Evolutionary conservation across 164 flowering plant species (phyloP).

Genomic region (Chimonanthus salicifolius): DNA sequence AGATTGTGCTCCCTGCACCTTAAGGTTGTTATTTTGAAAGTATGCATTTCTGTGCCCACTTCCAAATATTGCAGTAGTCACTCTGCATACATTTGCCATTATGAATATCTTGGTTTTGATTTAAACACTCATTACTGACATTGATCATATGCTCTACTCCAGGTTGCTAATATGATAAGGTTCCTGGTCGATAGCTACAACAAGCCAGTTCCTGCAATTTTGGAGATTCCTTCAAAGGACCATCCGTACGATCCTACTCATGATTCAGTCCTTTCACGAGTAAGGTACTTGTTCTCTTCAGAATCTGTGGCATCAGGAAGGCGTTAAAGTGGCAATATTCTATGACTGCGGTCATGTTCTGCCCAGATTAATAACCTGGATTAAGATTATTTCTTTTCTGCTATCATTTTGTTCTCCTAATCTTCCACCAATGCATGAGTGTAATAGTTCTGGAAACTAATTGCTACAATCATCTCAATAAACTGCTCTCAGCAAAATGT

Average conservation of each 20-base stretch:
- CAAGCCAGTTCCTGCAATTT: conserved; percentile 86
- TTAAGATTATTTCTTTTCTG: background rate
- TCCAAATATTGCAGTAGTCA: background rate
- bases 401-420: background rate
- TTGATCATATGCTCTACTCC: conserved; percentile 7
- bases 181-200: conserved; percentile 88
- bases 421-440: background rate
- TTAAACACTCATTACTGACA: background rate
- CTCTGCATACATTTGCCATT: background rate
- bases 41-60: background rate
- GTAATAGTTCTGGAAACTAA: background rate
- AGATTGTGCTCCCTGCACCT: too few species aligned
- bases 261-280: conserved; percentile 89
- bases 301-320: conserved; percentile 84
- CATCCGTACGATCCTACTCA: conserved; percentile 92
- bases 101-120: background rate
- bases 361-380: background rate
- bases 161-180: conserved; percentile 96
- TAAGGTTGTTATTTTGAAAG: too few species aligned
- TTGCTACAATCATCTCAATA: background rate
- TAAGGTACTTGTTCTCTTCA: conserved; percentile 70
- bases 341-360: background rate
- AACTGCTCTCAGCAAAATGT: background rate
- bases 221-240: conserved; percentile 96
- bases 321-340: conserved; percentile 28